Conservation (phyloP, 1,284 basidiomycete genomes). For the Lignosus rhinocerotis region DNA sequence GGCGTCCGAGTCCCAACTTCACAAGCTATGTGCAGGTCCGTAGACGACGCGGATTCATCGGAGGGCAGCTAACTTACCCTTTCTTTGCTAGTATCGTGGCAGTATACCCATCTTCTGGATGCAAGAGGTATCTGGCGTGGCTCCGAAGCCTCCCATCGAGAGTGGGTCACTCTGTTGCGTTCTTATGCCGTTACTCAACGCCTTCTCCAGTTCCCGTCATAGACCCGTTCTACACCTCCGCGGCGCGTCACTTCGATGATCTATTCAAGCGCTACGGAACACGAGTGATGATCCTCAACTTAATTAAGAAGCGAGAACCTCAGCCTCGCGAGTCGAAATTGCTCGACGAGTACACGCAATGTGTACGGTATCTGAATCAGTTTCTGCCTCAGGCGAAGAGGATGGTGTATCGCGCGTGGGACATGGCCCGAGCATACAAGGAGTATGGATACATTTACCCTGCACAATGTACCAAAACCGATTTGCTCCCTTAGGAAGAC, state of each 20-base stretch:
- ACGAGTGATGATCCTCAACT: constrained; percentile 92
- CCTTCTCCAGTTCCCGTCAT: constrained; percentile 77
- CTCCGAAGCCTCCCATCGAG: constrained; percentile 92
- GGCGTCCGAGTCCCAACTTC: constrained; percentile 79
- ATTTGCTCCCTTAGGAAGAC: constrained; percentile 63
- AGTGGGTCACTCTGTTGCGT: constrained; percentile 55
- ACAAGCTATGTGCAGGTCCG: constrained; percentile 90
- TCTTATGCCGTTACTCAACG: constrained; percentile 1
- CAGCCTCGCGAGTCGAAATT: constrained; percentile 93
- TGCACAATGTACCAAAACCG: not conserved
- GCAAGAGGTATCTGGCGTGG: constrained; percentile 91
- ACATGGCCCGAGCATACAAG: constrained; percentile 92
- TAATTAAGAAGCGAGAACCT: constrained; percentile 86
- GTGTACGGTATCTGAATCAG: constrained; percentile 93
- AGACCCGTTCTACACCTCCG: constrained; percentile 95
- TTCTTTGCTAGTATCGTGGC: constrained; percentile 72
- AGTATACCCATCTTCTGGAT: constrained; percentile 98
- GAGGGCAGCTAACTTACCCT: not conserved
- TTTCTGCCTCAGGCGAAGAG: constrained; percentile 86
- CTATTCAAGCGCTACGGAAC: constrained; percentile 90
- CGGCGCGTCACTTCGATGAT: constrained; percentile 92
- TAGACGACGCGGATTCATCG: not conserved
- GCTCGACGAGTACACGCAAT: constrained; percentile 89
- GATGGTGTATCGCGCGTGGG: constrained; percentile 94
- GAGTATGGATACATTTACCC: constrained; percentile 48